These are phyloP conservation scores for Gonium pectorale DNA, from an alignment of 139 green algal genomes.

Conservation along the genomic window DNA sequence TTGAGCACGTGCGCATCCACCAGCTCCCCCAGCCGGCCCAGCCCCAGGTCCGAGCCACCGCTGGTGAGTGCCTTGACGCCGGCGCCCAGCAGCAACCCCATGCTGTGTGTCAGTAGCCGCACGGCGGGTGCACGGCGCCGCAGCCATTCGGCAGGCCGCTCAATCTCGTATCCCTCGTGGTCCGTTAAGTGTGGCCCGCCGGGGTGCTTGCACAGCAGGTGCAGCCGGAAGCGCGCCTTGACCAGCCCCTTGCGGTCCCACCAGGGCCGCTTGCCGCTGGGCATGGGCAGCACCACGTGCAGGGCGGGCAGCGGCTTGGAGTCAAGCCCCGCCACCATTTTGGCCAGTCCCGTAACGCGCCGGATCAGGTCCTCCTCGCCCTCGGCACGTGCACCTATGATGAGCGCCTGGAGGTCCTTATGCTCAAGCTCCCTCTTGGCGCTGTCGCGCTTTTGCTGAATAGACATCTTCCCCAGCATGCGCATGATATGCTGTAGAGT, in stretches of 20 bases:
- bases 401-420: not conserved
- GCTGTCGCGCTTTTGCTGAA: not conserved
- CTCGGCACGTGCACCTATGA: not conserved
- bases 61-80: too few relatives aligned
- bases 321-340: not conserved
- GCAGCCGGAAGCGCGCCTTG: not conserved
- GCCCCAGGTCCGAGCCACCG: too few relatives aligned
- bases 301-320: not conserved
- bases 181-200: too few relatives aligned
- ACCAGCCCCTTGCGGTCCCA: not conserved
- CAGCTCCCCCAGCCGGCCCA: too few relatives aligned
- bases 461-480: not conserved
- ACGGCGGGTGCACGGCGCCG: too few relatives aligned
- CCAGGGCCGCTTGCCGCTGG: not conserved
- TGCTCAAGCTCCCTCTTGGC: not conserved
- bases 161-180: too few relatives aligned
- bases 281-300: not conserved
- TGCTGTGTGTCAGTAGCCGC: too few relatives aligned
- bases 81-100: too few relatives aligned
- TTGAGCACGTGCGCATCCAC: too few relatives aligned
- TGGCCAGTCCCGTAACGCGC: not conserved
- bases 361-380: not conserved
- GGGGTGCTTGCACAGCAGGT: slow-evolving; percentile 1
- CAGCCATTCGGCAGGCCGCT: too few relatives aligned
- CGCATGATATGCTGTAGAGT: not conserved